Evolutionary conservation across 2,329 filamentous ascomycete genomes (phyloP).

Genomic region (Aspergillus brunneoviolaceus): DNA sequence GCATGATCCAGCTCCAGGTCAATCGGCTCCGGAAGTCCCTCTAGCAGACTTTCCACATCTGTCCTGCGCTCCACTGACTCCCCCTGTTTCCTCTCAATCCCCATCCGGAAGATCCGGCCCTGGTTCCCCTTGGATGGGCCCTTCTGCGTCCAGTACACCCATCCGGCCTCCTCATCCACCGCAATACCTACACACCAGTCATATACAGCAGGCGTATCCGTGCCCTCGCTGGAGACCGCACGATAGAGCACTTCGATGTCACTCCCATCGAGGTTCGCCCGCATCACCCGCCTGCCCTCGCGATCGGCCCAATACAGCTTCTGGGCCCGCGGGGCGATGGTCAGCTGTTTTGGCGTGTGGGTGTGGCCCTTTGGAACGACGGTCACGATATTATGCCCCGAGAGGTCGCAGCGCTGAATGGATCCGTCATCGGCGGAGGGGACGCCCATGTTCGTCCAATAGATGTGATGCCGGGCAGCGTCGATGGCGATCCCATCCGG

Average conservation of each 20-base stretch:
- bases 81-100: constrained; percentile 41
- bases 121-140: constrained; percentile 52
- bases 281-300: background rate
- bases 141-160: constrained; percentile 63
- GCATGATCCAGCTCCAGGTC: constrained; percentile 56
- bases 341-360: background rate
- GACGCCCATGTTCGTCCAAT: constrained; percentile 16
- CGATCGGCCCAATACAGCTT: background rate
- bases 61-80: constrained; percentile 35
- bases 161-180: constrained; percentile 44
- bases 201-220: no score
- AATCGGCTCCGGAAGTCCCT: constrained; percentile 55
- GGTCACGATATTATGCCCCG: background rate
- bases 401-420: no score
- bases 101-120: constrained; percentile 57
- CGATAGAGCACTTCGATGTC: no score
- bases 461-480: constrained; percentile 4
- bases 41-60: constrained; percentile 47
- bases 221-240: no score
- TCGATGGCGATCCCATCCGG: constrained; percentile 2
- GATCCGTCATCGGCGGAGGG: background rate
- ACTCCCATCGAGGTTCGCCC: no score
- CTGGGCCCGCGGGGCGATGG: background rate
- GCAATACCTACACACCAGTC: constrained; percentile 59
- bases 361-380: background rate